Evolutionary conservation across 768 basidiomycete genomes (phyloP), one percentile per base, ranked within the genome.

Genomic region (Panaeolus papilionaceus): DNA sequence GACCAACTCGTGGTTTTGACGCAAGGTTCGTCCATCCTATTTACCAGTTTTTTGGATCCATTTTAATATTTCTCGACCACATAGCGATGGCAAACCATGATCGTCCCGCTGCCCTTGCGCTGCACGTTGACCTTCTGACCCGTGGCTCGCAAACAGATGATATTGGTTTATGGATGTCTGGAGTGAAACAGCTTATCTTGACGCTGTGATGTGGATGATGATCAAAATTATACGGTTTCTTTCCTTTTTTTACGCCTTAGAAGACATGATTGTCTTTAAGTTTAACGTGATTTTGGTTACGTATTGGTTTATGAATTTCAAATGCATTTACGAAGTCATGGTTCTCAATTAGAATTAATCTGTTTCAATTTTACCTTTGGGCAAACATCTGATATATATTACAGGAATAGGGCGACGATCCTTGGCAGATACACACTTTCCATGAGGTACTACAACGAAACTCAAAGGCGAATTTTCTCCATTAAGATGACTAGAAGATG

Each of bases 41-140:
- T 44, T 2, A 44, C 42, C 18, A 16, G 42, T 44, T 28, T 49
- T 49, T 37, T 45, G 28, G 18, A 18, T 38, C 62, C 61, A 62
- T 68, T 70, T 38, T 18, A 66, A 47, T 45, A 33, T 63, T 47
- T 64, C 49, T 62, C 49, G 10, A 40, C 63, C 40, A 58, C 64
- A 63, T 66, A 97, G 96, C 95, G 1, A 96, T 98, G 84, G 88
- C 86, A 64, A 85, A 88, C 5, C 89, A 85, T 64, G 92, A 98
- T 78, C 89, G 90, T 67, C 86, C 90, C 37, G 86, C 84, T 38
- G 93, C 96, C 20, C 78, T 96, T 73, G 86, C 89, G 7, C 89
- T 96, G 67, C 96, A 98, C 73, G 89, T 96, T 33, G 92, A 94
- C 64, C 80, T 98, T 37, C 83, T 98, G 58, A 96, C 94, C 2